Evolutionary conservation across 2,329 filamentous ascomycete genomes (phyloP), one percentile per base, ranked within the genome.

Genomic region (Cytospora schulzeri): DNA sequence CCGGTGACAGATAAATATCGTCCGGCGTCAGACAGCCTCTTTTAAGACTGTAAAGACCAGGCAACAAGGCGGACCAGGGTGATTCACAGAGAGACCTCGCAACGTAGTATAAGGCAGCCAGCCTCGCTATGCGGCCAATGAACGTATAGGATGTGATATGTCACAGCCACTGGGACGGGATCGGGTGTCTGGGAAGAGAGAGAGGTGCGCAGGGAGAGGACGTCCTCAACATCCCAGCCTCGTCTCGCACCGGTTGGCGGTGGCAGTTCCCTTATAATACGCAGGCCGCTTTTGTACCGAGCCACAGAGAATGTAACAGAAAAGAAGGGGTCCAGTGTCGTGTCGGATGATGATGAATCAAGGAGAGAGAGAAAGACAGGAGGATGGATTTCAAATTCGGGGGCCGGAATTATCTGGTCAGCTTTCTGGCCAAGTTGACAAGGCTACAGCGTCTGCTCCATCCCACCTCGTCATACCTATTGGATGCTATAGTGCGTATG

Each of bases 391-490:
- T 22, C 19, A 50, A 50, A 29, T 17, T n/a, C 41, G 62, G 65
- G 54, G 62, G 57, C 65, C 50, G 58, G 50, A 59, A 58, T 26
- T 45, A 58, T 56, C 50, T 26, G 60, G 52, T 61, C 57, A 64
- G 54, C 54, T 57, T 48, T 50, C 19, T 38, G 52, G 56, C 53
- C 33, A 26, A 57, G 57, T 52, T 35, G 57, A 56, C 62, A 62
- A 66, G 65, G 62, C 65, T 66, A 62, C 62, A 64, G 60, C 48
- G 57, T 38, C 62, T 61, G 57, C 57, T 15, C 57, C 57, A 35
- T 56, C 60, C 29, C 60, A 48, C 51, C 57, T 60, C 26, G 65
- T 66, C 65, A 29, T 59, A 61, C 62, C 14, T 62, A 12, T 11
- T 19, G n/a, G 38, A n/a, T 41, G 12, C 33, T 15, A 14, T 61